Percentiles rank a stretch among this genome's conserved stretches.
Evolutionary conservation across 345 rosid genomes (phyloP).

Genomic region (Lumnitzera littorea): DNA sequence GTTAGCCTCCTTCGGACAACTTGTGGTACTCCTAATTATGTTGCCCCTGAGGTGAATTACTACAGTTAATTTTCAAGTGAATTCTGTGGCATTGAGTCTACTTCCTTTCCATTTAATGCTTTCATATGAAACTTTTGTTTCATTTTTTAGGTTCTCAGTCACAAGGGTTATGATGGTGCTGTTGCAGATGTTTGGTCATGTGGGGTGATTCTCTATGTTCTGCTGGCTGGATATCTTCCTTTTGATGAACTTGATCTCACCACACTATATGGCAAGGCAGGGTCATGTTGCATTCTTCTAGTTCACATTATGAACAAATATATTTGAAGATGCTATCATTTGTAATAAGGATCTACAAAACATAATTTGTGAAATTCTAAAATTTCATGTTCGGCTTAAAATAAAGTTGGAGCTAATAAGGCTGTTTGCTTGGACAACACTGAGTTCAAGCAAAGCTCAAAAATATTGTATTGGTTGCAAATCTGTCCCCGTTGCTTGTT

Average conservation of each 20-base stretch:
- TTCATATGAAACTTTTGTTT: not conserved
- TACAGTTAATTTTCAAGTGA: not conserved
- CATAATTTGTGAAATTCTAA: too few species aligned
- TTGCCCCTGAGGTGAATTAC: constrained; percentile 86
- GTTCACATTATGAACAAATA: not conserved
- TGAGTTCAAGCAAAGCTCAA: not conserved
- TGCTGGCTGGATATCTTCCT: constrained; percentile 96
- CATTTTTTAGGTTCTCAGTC: constrained; percentile 71
- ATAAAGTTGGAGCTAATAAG: too few species aligned
- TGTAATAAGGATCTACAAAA: too few species aligned
- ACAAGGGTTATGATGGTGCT: constrained; percentile 94
- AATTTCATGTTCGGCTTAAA: too few species aligned
- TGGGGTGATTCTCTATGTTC: constrained; percentile 90
- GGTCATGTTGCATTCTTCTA: constrained; percentile 15
- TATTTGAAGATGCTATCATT: too few species aligned
- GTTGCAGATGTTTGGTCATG: constrained; percentile 98
- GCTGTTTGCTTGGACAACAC: too few species aligned
- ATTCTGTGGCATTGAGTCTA: not conserved
- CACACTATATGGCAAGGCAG: constrained; percentile 88
- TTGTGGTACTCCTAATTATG: constrained; percentile 95
- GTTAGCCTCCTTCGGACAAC: constrained; percentile 83
- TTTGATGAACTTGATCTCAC: constrained; percentile 97
- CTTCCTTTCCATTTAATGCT: not conserved
- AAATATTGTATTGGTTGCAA: not conserved
- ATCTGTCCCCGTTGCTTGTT: not conserved